Conservation (phyloP, 257 asterid species). For the Forsythia viridissima region DNA sequence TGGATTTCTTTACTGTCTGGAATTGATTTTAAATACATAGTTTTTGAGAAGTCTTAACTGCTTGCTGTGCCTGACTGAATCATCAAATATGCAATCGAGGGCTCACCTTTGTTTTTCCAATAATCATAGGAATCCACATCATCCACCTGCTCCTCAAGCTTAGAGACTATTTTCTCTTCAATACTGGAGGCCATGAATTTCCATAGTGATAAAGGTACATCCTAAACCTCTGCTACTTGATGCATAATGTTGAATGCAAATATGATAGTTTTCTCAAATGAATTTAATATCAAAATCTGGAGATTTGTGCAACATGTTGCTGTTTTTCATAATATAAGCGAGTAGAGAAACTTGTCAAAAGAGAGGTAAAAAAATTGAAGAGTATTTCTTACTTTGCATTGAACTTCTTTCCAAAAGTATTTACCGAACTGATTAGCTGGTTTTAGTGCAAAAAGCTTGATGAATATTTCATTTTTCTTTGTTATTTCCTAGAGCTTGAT, state of each 20-base stretch:
- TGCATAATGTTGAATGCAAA: neutral
- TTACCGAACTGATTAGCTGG: neutral
- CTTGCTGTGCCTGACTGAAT: neutral
- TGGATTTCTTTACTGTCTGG: neutral
- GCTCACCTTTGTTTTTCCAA: conserved; percentile 20
- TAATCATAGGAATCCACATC: conserved; percentile 50
- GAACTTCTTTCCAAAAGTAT: neutral
- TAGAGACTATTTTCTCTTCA: conserved; percentile 82
- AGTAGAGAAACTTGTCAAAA: neutral
- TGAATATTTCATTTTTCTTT: neutral
- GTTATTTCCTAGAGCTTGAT: neutral
- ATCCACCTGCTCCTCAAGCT: conserved; percentile 54
- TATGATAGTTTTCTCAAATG: neutral
- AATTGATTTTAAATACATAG: neutral
- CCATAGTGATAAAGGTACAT: conserved; percentile 56
- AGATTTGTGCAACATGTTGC: neutral
- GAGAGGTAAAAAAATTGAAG: neutral
- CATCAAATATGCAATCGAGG: conserved; percentile 12
- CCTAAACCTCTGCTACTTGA: neutral
- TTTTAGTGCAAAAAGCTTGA: neutral
- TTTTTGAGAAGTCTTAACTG: neutral
- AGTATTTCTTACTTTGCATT: neutral
- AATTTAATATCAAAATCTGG: neutral
- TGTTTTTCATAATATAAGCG: neutral
- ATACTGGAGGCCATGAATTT: conserved; percentile 59